Evolutionary conservation across 2,329 filamentous ascomycete species (phyloP).

Genomic region (Samsoniella hepiali): DNA sequence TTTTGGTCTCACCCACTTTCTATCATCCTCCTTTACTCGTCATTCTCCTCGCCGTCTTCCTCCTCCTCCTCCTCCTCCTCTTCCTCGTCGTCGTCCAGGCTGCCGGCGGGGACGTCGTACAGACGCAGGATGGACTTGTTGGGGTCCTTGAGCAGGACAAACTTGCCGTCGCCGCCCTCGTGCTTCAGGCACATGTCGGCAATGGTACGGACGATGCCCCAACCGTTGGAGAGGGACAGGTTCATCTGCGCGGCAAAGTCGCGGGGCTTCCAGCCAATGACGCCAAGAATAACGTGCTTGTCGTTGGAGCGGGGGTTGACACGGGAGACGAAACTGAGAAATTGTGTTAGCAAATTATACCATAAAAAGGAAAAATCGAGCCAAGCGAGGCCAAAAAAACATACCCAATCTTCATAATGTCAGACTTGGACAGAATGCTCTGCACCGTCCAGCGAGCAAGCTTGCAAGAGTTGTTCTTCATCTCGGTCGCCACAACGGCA

Average conservation of each 20-base stretch:
- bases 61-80: conserved; percentile 56
- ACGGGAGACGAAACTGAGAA: conserved; percentile 82
- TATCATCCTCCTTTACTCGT: conserved; percentile 27
- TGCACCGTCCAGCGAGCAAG: conserved; percentile 96
- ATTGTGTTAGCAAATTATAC: conserved; percentile 26
- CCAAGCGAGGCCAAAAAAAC: conserved; percentile 27
- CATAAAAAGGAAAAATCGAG: not conserved
- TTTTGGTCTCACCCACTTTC: conserved; percentile 21
- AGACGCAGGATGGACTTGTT: conserved; percentile 94
- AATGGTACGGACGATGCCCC: conserved; percentile 98
- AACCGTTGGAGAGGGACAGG: conserved; percentile 91
- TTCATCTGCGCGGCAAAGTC: conserved; percentile 99
- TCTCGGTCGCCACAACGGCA: conserved; percentile 96
- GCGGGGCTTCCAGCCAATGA: conserved; percentile 94
- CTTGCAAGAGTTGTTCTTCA: conserved; percentile 99
- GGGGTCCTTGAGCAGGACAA: conserved; percentile 81
- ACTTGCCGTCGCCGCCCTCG: conserved; percentile 73
- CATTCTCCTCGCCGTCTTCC: conserved; percentile 40
- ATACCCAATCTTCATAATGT: conserved; percentile 96
- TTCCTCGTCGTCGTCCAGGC: conserved; percentile 87
- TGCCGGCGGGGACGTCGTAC: conserved; percentile 83
- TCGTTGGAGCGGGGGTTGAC: conserved; percentile 88
- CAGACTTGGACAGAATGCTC: conserved; percentile 94
- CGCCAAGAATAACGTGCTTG: conserved; percentile 91
- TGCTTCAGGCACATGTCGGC: conserved; percentile 76